Evolutionary conservation across 495 filamentous ascomycete genomes (phyloP), one percentile per base, ranked within the genome.

Genomic region (Cryomyces antarcticus): DNA sequence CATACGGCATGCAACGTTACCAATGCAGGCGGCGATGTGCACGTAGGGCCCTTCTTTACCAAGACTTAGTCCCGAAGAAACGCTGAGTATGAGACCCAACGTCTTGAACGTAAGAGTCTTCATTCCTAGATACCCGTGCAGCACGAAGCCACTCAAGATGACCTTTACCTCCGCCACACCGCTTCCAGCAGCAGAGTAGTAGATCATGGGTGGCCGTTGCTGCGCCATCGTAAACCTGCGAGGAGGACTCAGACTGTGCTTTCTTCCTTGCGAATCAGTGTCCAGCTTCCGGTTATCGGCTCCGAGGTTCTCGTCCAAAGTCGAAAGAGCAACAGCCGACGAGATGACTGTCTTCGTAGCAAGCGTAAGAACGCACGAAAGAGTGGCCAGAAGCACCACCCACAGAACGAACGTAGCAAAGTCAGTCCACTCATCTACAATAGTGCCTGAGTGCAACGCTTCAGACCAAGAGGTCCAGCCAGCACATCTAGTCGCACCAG

Each of bases 11-110:
- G 78, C 78, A 50, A 97, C 92, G 48, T 97, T 97, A 39, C 89
- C 89, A 24, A 97, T 75, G 50, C 88, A 95, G 2, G 89, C 85
- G 3, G 87, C 84, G 49, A 96, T 95, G 61, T 97, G 89, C 27
- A 97, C 89, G 59, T 89, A 96, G 3, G 89, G 89, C 0, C 89
- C 89, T 63, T 97, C 89, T 59, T 97, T 97, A 7, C 89, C 89
- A 33, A 97, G 62, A 55, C 85, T 94, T 35, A 97, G 61, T 4
- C 89, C 89, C 12, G 89, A 96, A 3, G 85, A 77, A 31, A 97
- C 84, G 56, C 82, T 89, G 46, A 96, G 68, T 37, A 95, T 71
- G 31, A 97, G 63, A 11, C 75, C 85, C 37, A 82, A 56, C 0
- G 82, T 85, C 60, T 97, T 97, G 52, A 93, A 69, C 7, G 88